Evolutionary conservation across 352 stramenopile species (phyloP).

Genomic region (Elongisporangium prolatum): DNA sequence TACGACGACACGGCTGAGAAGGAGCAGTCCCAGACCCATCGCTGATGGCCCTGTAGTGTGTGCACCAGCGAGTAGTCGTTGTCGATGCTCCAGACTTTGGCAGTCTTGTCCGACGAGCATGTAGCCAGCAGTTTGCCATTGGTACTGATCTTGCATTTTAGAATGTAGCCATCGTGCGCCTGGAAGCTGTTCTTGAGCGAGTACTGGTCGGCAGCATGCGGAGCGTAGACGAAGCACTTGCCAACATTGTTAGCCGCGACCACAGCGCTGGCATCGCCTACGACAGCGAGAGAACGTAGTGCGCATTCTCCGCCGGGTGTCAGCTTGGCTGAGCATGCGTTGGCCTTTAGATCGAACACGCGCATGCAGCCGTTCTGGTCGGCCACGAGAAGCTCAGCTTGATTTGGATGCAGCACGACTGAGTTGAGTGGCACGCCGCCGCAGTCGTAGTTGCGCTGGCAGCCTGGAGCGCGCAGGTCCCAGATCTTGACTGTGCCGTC

Average conservation of each 20-base stretch:
- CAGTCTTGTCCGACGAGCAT: slow-evolving; percentile 90
- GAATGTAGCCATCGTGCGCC: slow-evolving; percentile 89
- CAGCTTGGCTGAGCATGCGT: slow-evolving; percentile 61
- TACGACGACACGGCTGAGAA: slow-evolving; percentile 98
- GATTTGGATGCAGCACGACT: slow-evolving; percentile 94
- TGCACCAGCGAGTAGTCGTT: slow-evolving; percentile 37
- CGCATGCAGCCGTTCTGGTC: slow-evolving; percentile 94
- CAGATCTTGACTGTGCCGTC: slow-evolving; percentile 96
- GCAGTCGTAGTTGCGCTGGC: slow-evolving; percentile 84
- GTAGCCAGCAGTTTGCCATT: slow-evolving; percentile 89
- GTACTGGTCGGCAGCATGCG: slow-evolving; percentile 57
- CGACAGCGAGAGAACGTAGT: slow-evolving; percentile 92
- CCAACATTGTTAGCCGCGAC: slow-evolving; percentile 94
- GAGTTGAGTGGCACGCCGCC: slow-evolving; percentile 91
- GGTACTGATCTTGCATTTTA: slow-evolving; percentile 88
- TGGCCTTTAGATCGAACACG: slow-evolving; percentile 88
- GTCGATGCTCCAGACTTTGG: slow-evolving; percentile 86
- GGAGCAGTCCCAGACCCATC: slow-evolving; percentile 98
- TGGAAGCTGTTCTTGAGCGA: slow-evolving; percentile 63
- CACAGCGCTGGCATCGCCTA: slow-evolving; percentile 88
- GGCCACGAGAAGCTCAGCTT: slow-evolving; percentile 75
- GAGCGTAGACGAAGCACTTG: slow-evolving; percentile 92
- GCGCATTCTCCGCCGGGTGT: slow-evolving; percentile 65
- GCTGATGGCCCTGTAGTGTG: slow-evolving; percentile 86
- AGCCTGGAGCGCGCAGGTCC: slow-evolving; percentile 86